Evolutionary conservation across 495 filamentous ascomycete species (phyloP), one percentile per base, ranked within the genome.

Genomic region (Letharia columbiana): DNA sequence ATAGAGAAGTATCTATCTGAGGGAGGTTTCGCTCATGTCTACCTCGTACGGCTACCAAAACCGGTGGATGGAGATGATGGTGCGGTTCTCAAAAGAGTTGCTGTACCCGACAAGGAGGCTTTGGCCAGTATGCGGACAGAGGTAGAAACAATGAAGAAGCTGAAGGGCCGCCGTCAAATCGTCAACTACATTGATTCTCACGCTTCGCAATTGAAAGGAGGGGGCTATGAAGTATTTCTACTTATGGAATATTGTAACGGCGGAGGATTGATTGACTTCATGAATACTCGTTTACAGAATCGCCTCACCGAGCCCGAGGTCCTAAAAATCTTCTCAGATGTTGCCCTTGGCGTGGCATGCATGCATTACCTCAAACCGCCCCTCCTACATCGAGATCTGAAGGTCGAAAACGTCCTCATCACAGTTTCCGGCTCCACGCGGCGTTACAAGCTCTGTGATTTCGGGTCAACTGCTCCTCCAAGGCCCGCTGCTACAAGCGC

Each of bases 301-400:
- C 91, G 94, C 52, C 82, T 98, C 74, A 98, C 92, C 56, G 94
- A 98, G 80, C 92, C 95, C 47, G 94, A 98, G 78, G 92, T 98
- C 66, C 80, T 98, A 67, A 90, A 94, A 76, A 98, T 98, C 73
- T 97, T 98, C 77, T 86, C 89, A 20, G 94, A 98, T 74, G 90
- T 96, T 41, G 87, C 94, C 28, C 91, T 98, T 76, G 94, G 94
- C 47, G 94, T 98, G 61, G 94, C 94, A 45, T 96, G 91, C 75
- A 97, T 98, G 94, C 94, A 98, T 73, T 98, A 98, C 74, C 86
- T 98, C 60, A 95, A 93, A 72, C 94, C 94, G 31, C 90, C 94
- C 49, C 80, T 98, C 61, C 81, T 98, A 40, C 94, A 98, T 77
- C 85, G 94, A 64, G 94, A 98, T 77, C 79, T 98, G 50, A 98